Evolutionary conservation across 805 yeast genomes (phyloP).

Genomic region (Zygosaccharomyces bailii): DNA sequence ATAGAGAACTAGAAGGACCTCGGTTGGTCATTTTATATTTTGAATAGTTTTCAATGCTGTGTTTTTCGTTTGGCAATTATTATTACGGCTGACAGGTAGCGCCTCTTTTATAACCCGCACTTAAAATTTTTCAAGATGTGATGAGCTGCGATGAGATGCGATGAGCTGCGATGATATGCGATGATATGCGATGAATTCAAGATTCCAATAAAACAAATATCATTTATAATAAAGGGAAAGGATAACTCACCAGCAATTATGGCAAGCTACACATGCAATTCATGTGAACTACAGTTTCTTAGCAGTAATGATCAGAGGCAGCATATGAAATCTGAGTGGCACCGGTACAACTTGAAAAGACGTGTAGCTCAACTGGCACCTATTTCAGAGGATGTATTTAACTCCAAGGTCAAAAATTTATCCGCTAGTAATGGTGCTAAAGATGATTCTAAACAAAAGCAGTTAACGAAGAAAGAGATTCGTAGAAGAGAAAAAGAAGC

Average conservation of each 20-base stretch:
- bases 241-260: constrained; percentile 4
- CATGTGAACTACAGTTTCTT: constrained; percentile 78
- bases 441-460: constrained; percentile 26
- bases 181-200: too few relatives aligned
- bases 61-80: neutral
- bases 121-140: constrained; percentile 7
- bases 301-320: constrained; percentile 73
- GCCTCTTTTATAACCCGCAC: constrained; percentile 5
- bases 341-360: constrained; percentile 90
- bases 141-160: constrained; percentile 9
- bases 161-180: constrained; percentile 11
- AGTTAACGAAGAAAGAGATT: constrained; percentile 41
- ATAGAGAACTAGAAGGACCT: too few relatives aligned
- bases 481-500: constrained; percentile 44
- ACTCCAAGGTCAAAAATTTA: constrained; percentile 55
- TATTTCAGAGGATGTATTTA: constrained; percentile 60
- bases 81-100: neutral
- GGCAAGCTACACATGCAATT: constrained; percentile 66
- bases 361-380: constrained; percentile 86
- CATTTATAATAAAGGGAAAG: too few relatives aligned
- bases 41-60: neutral
- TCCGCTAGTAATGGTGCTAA: constrained; percentile 24
- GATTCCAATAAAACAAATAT: too few relatives aligned
- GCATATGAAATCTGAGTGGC: constrained; percentile 99
- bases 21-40: too few relatives aligned